These are phyloP conservation scores for Hypoxylon sp. DNA, from an alignment of 2,329 filamentous ascomycete species.

Conservation along the genomic window DNA sequence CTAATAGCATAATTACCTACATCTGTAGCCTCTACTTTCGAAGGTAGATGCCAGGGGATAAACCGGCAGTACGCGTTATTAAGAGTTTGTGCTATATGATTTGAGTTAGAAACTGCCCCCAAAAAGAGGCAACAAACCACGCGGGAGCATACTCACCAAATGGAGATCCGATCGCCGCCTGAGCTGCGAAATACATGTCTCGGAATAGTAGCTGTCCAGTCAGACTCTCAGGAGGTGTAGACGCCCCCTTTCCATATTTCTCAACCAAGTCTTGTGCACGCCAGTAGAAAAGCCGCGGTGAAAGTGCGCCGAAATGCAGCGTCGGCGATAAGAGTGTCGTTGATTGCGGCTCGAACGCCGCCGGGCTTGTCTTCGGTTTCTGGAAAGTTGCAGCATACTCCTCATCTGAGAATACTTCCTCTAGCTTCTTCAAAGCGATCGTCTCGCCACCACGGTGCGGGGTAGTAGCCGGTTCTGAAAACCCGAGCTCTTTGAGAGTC, in stretches of 20 bases:
- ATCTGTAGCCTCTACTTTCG: conserved; percentile 62
- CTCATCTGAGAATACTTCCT: conserved; percentile 71
- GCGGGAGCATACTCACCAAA: conserved; percentile 62
- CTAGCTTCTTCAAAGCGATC: conserved; percentile 70
- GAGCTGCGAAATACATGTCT: conserved; percentile 87
- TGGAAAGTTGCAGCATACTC: conserved; percentile 80
- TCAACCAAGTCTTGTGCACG: conserved; percentile 74
- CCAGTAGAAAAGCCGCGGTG: conserved; percentile 81
- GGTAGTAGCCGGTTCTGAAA: conserved; percentile 73
- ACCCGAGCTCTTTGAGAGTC: conserved; percentile 78
- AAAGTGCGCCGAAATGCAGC: conserved; percentile 80
- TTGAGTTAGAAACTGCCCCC: conserved; percentile 4
- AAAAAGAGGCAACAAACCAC: not conserved
- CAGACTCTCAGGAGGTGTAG: conserved; percentile 76
- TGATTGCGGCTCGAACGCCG: conserved; percentile 78
- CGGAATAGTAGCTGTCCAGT: conserved; percentile 82
- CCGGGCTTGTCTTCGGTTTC: conserved; percentile 82
- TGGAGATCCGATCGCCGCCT: conserved; percentile 74
- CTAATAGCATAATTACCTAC: conserved; percentile 65
- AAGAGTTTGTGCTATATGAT: conserved; percentile 65
- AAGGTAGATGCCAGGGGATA: conserved; percentile 83
- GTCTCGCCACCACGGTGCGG: conserved; percentile 80
- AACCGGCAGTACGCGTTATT: conserved; percentile 79
- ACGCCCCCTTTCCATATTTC: conserved; percentile 69
- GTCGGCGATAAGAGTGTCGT: conserved; percentile 82